Base-by-base conservation (phyloP, 352 stramenopile genomes). In the Phytopythium kandeliae region DNA sequence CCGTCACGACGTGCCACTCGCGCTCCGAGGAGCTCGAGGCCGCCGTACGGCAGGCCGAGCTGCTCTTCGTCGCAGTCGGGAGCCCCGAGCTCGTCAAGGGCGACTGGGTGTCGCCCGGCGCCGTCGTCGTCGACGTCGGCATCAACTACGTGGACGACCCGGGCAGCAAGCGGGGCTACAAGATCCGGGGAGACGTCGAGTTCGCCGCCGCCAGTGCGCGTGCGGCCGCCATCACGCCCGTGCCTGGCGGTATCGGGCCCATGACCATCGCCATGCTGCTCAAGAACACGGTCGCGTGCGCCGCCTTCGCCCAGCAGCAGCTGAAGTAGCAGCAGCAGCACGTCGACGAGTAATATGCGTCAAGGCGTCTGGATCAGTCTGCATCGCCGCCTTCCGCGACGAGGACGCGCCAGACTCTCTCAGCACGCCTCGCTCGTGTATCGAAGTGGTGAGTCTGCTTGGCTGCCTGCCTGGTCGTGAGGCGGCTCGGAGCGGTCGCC, bases 91-190 rank as follows among this genome's bases (percentile, higher is more conserved):
- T 99, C 40, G 76, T 99, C 26, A 96, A 97, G 58, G 87, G 80
- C 42, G 78, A 90, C 33, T 99, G 97, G 97, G 71, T 99, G 43
- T 99, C 99, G 66, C 73, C 90, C 8, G 96, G 96, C 41, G 93
- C 89, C 21, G 92, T 98, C 17, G 97, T 99, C 8, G 96, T 99
- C 56, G 97, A 99, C 77, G 96, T 99, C 19, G 97, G 97, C 17
- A 99, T 99, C 65, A 99, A 98, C 73, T 97, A 94, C 57, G 88
- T 99, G 17, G 88, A 98, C 57, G 79, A 95, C 51, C 60, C 74
- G 16, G 64, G 49, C 7, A 62, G 53, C 52, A 84, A 82, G 54
- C 71, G 73, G 26, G 79, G 76, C 25, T 99, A 99, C 75, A 89
- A 91, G 55, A 89, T 99, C 48, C 75, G 98, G 15, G 97, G 97